Evolutionary conservation across 805 yeast species (phyloP), one percentile per base, ranked within the genome.

Genomic region (Ogataea paradorogensis): DNA sequence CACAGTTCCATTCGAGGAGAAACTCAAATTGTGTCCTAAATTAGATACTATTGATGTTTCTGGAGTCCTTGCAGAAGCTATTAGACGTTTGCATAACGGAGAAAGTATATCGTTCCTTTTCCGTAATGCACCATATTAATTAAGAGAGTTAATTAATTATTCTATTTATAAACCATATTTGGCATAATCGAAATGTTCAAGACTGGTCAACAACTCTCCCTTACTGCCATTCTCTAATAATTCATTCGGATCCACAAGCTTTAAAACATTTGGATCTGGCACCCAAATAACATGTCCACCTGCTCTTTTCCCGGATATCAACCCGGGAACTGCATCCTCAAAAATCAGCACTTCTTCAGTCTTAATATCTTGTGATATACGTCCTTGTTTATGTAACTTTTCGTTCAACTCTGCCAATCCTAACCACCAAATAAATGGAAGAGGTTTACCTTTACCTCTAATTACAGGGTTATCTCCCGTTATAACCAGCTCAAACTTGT

Each of bases 251-350:
- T 63, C 57, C 47, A 85, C 62, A 7, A 76, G 73, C 14, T 69
- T 66, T 24, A 75, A 55, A 0, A 95, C 95, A 42, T 84, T 77
- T 18, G 73, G 71, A 61, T 91, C 91, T 8, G 99, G 98, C 10
- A 90, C 84, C 99, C 98, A 93, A 33, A 91, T 74, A n/a, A 91
- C 96, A 39, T 71, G 73, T 10, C 87, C 84, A 9, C 89, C 90
- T 25, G 96, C 88, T 13, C 84, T 80, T 40, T 73, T 74, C 10
- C 95, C 99, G 3, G 96, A 82, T 13, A 68, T 56, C 15, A 91
- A 91, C 3, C 99, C 99, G 0, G 96, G 90, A 30, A 89, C 69
- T 3, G 96, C 98, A 63, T 93, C 99, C 67, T 93, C 99, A 62
- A 93, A 93, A 2, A 93, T 84, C 23, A 93, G 61, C 53, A 95